These are phyloP conservation scores for Diaporthe longicolla DNA, from an alignment of 2,329 filamentous ascomycete genomes.

Conservation along the genomic window DNA sequence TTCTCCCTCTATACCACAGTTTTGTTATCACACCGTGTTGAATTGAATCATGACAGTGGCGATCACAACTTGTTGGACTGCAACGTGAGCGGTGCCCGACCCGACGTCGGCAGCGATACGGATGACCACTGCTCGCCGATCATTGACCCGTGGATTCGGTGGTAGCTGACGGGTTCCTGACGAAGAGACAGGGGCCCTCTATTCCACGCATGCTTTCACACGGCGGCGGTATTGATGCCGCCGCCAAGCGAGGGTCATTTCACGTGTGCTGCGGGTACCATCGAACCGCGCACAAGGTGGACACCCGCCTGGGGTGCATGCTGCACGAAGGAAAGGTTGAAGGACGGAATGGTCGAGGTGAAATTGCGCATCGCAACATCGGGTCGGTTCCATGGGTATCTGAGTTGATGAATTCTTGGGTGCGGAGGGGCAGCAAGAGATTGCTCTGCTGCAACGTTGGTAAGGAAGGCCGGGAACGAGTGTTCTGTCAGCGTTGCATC, in stretches of 20 bases:
- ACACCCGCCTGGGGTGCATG: conserved; percentile 24
- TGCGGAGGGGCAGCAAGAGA: conserved; percentile 19
- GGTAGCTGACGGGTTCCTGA: not conserved
- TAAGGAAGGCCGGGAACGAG: not conserved
- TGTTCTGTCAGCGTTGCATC: conserved; percentile 27
- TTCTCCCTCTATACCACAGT: conserved; percentile 6
- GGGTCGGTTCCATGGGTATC: not conserved
- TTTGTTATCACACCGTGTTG: conserved; percentile 28
- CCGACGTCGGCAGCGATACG: conserved; percentile 25
- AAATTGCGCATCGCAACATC: conserved; percentile 33
- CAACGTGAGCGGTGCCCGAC: conserved; percentile 27
- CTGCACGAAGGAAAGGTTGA: conserved; percentile 19
- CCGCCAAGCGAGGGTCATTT: conserved; percentile 30
- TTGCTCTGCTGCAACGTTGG: not conserved
- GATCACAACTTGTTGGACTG: conserved; percentile 27
- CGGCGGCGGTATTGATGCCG: not conserved
- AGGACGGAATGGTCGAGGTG: conserved; percentile 9
- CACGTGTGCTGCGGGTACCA: conserved; percentile 25
- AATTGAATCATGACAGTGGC: conserved; percentile 28
- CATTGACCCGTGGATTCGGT: conserved; percentile 6
- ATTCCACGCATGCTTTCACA: not conserved
- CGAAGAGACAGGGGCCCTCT: not conserved
- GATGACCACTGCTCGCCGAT: conserved; percentile 3
- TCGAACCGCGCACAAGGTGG: not conserved
- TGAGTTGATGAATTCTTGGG: conserved; percentile 15